Base-by-base conservation (phyloP, 345 rosid genomes). In the Cardamine occulta region DNA sequence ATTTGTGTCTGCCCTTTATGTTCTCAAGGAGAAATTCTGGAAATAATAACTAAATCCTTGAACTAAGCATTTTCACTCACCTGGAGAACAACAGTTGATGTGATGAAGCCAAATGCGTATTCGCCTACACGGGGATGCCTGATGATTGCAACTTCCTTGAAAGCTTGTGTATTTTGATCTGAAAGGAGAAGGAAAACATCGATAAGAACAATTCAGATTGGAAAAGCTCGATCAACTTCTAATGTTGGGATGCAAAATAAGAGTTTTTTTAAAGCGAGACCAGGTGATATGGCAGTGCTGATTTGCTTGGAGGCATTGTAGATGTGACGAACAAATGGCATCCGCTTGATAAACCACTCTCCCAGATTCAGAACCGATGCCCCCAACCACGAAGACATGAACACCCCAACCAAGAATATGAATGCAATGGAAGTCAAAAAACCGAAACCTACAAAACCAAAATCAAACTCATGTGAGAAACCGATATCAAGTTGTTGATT, bases 301-400 rank as follows among this genome's bases (percentile, higher is more conserved):
- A 96, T 96, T 84, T 96, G 99, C 89, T 96, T 96, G 74, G 99
- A 96, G 42, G 98, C 98, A 74, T 80, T 93, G 81, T 96, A 96
- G 72, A 96, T 96, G 82, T 93, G 99, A 55, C 98, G 98, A 75
- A 93, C 89, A 73, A 96, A 89, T 56, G 99, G 98, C 99, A 96
- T 96, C 83, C 96, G 81, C 81, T 93, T 96, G 89, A 96, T 96
- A 74, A 96, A 93, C 99, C 99, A 96, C 83, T 96, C 99, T 3
- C 99, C 97, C 37, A 96, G 81, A 80, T 93, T 81, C 67, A 96
- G 84, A 74, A 96, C 93, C 31, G 98, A 96, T 74, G 99, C 89
- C 69, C 99, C 99, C 90, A 96, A 79, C 99, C 99, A 96, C 14
- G 99, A 96, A 76, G 99, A 93, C 99, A 96, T 96, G 88, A 96